A percentile compares a stretch with the other conserved stretches of the same genome.
These are phyloP conservation scores for Botrytis hyacinthi DNA, from an alignment of 2,329 filamentous ascomycete species.

Conservation along the genomic window DNA sequence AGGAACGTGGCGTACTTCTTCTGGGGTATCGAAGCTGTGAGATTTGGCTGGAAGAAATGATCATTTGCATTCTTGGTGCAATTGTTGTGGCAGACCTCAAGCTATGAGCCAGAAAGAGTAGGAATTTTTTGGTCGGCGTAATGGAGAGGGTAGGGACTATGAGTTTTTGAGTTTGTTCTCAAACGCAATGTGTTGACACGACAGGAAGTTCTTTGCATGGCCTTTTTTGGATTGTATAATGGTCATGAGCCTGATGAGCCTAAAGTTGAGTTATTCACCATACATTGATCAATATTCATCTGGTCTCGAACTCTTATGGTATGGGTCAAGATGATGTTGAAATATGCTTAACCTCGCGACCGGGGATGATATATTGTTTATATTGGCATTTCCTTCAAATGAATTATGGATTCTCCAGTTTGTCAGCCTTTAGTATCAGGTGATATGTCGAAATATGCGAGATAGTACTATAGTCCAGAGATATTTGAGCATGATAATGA, in stretches of 20 bases:
- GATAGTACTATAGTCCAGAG: not conserved
- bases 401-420: not conserved
- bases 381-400: not conserved
- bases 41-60: not conserved
- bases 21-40: not conserved
- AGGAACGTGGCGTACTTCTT: slow-evolving; percentile 86
- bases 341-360: not conserved
- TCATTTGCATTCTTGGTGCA: not conserved
- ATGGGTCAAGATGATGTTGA: not conserved
- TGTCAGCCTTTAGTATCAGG: not conserved
- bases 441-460: not conserved
- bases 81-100: not conserved
- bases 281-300: not conserved
- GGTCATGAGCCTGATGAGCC: not conserved
- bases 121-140: not conserved
- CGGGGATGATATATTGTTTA: not conserved
- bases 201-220: too few species aligned
- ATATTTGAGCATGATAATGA: not conserved
- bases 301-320: not conserved
- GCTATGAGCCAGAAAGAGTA: not conserved
- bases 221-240: not conserved
- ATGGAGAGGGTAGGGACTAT: not conserved
- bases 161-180: not conserved
- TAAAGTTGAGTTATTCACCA: not conserved
- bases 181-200: not conserved